Base-by-base conservation (phyloP, 768 basidiomycete genomes). In the Cyclocybe cylindracea region DNA sequence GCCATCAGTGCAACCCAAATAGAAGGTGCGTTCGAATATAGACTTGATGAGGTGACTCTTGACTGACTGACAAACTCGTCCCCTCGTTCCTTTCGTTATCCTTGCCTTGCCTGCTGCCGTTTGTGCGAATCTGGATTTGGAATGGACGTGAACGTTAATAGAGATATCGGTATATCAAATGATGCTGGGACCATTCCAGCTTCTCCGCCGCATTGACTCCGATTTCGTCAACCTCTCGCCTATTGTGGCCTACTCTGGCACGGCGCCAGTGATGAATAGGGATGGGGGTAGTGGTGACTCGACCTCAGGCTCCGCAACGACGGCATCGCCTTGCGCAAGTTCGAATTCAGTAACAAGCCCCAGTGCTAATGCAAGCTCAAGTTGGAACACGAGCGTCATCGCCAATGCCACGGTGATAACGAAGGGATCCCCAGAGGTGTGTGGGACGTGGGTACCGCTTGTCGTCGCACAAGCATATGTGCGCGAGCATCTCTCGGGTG, bases 91-190 rank as follows among this genome's bases (percentile, higher is more conserved):
- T 44, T 52, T 52, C 32, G 18, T 44, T 53, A 10, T 51, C 18
- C 51, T 24, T 24, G 24, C 24, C 24, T 24, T 24, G 24, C 24
- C 24, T 24, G 24, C 24, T 24, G 24, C 24, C 24, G 24, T 5
- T 24, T 24, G 24, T 24, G 24, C 24, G 24, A 24, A 24, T 24
- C 24, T 24, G 24, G 24, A 24, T 24, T 5, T 24, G 24, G 24
- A 24, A 24, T 24, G 24, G 24, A 24, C 24, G 24, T 24, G 24
- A 24, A 24, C 24, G 24, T 46, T 33, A 42, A 5, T 61, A 90
- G 88, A 84, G 58, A 85, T 90, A 49, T 80, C 86, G 36, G 87
- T 90, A 44, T 90, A 89, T 67, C 85, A 86, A 63, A 86, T 83
- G 67, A 74, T 70, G 46, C 75, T 89, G 8, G 83, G 80, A 37